Evolutionary conservation across 176 grass and related monocot species (phyloP), one percentile per base, ranked within the genome.

Genomic region (Puccinellia tenuiflora): DNA sequence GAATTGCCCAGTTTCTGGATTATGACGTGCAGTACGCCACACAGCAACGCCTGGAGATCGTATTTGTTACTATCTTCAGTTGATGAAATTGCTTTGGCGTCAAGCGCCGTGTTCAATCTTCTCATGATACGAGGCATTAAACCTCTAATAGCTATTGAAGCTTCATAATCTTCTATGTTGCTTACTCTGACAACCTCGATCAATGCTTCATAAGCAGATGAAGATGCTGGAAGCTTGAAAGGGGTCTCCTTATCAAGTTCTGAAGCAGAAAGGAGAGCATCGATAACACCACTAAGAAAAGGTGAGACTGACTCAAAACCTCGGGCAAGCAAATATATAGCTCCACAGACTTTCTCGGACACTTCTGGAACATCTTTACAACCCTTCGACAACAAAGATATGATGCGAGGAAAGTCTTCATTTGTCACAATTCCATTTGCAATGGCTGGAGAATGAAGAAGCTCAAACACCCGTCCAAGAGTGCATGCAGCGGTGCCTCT

Each of bases 311-410:
- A 80, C 57, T 84, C 90, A 81, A 89, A 94, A 22, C 95, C 90
- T 86, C 92, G 95, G 42, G 90, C 90, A 34, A 94, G 95, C 81
- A 91, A 94, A 89, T 97, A 97, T 87, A 94, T 88, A 28, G 92
- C 88, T 56, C 92, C 88, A 76, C 88, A 97, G 30, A 94, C 88
- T 81, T 97, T 89, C 81, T 97, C 88, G 70, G 92, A 90, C 64
- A 97, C 95, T 81, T 97, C 88, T 80, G 92, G 95, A 74, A 69
- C 48, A 87, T 94, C 90, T 79, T 91, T 88, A 60, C 91, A 90
- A 55, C 92, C 89, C 62, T 97, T 92, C 30, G 94, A 66, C 68
- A 97, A 78, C 45, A 92, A 90, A 83, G 73, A 15, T 57, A 97
- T 86, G 34, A 97, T 91, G 77, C 75, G 75, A 80, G 88, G 86